Conservation (phyloP, 2,329 filamentous ascomycete species). For the Cordyceps fumosorosea region DNA sequence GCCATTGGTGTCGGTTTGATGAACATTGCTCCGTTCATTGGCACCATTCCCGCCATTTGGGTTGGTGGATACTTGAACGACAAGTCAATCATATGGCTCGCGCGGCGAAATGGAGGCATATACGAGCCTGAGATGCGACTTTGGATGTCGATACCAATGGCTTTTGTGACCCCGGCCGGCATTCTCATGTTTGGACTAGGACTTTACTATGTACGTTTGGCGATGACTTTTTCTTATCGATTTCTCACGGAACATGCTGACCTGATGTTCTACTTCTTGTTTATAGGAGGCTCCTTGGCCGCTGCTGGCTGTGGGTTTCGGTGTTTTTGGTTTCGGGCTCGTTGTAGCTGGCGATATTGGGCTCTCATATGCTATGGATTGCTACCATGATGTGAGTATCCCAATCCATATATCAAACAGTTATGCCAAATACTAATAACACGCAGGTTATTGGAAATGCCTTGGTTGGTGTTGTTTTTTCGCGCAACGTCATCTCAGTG, state of each 20-base stretch:
- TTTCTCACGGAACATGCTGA: not conserved
- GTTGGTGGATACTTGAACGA: constrained; percentile 33
- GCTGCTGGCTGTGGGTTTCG: constrained; percentile 27
- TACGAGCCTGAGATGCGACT: constrained; percentile 39
- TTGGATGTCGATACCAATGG: constrained; percentile 22
- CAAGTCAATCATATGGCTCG: constrained; percentile 28
- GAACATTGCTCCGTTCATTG: constrained; percentile 27
- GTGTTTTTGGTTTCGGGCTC: constrained; percentile 30
- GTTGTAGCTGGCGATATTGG: constrained; percentile 27
- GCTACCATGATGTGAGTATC: constrained; percentile 28
- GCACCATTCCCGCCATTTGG: constrained; percentile 29
- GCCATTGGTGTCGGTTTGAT: constrained; percentile 21
- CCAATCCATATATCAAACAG: not conserved
- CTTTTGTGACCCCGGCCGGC: constrained; percentile 25
- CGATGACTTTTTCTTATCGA: too few relatives aligned
- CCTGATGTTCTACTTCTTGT: not conserved
- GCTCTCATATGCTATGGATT: constrained; percentile 29
- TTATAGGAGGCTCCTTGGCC: constrained; percentile 31
- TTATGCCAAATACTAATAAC: not conserved
- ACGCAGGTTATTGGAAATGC: constrained; percentile 21
- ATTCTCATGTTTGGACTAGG: constrained; percentile 32
- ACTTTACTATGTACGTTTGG: constrained; percentile 22
- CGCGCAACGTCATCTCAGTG: constrained; percentile 19
- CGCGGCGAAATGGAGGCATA: constrained; percentile 31
- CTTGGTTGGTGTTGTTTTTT: constrained; percentile 20